Percentiles rank a stretch among this genome's conserved stretches.
Evolutionary conservation across 805 yeast genomes (phyloP).

Genomic region (Teunomyces atbi): DNA sequence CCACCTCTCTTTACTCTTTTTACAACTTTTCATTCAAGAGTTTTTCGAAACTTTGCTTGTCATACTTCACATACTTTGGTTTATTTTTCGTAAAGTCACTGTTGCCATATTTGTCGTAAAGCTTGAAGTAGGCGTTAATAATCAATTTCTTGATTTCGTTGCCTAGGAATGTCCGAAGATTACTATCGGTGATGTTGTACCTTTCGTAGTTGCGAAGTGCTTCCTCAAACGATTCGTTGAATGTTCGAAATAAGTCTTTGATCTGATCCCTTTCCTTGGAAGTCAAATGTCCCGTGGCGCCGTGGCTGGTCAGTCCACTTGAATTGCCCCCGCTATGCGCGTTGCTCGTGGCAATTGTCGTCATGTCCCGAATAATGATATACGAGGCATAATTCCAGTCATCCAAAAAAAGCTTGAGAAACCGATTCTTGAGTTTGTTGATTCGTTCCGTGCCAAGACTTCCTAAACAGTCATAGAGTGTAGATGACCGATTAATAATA

Average conservation of each 20-base stretch:
- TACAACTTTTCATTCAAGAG: conserved; percentile 19
- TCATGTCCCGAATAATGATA: conserved; percentile 69
- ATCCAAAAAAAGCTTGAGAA: conserved; percentile 64
- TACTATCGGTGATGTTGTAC: conserved; percentile 64
- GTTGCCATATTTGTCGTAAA: conserved; percentile 70
- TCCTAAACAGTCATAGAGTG: conserved; percentile 55
- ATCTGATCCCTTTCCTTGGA: conserved; percentile 78
- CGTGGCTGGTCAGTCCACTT: conserved; percentile 10
- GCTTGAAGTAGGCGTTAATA: conserved; percentile 79
- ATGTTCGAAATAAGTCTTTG: conserved; percentile 80
- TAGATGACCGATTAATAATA: conserved; percentile 56
- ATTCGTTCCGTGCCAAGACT: conserved; percentile 59
- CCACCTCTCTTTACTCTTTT: background rate
- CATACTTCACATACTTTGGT: conserved; percentile 68
- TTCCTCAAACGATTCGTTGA: conserved; percentile 81
- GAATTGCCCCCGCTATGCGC: conserved; percentile 31
- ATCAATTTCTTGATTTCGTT: conserved; percentile 74
- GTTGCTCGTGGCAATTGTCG: conserved; percentile 58
- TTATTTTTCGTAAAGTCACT: conserved; percentile 73
- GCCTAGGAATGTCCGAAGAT: conserved; percentile 59
- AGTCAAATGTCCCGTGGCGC: conserved; percentile 22
- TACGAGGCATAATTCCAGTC: conserved; percentile 83
- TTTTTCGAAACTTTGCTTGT: conserved; percentile 43
- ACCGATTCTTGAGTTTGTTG: conserved; percentile 68
- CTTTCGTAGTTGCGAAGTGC: conserved; percentile 64